These are phyloP conservation scores for Cryptococcus amylolentus DNA, from an alignment of 1,284 basidiomycete genomes.

Conservation along the genomic window DNA sequence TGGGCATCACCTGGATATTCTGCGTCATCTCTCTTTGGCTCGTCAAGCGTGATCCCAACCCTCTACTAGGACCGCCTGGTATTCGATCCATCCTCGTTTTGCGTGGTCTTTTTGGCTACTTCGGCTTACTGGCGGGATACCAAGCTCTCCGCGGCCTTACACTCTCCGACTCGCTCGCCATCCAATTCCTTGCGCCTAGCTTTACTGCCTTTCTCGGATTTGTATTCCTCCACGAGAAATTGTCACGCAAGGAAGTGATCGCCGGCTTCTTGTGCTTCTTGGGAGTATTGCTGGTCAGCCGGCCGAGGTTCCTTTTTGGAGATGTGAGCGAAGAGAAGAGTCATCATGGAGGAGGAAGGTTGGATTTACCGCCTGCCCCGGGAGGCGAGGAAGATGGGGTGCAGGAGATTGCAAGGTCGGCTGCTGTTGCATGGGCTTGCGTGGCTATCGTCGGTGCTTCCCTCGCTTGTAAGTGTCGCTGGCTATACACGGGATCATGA, in stretches of 20 bases:
- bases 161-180: slow-evolving; percentile 69
- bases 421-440: slow-evolving; percentile 36
- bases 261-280: slow-evolving; percentile 62
- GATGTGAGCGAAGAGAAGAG: slow-evolving; percentile 34
- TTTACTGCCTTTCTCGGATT: slow-evolving; percentile 66
- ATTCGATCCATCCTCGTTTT: slow-evolving; percentile 59
- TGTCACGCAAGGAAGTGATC: slow-evolving; percentile 59
- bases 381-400: slow-evolving; percentile 18
- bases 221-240: slow-evolving; percentile 63
- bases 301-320: slow-evolving; percentile 59
- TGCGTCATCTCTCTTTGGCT: slow-evolving; percentile 54
- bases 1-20: slow-evolving; percentile 53
- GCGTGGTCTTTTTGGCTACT: slow-evolving; percentile 61
- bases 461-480: slow-evolving; percentile 39
- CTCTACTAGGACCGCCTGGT: slow-evolving; percentile 64
- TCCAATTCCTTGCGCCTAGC: slow-evolving; percentile 71
- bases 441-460: slow-evolving; percentile 33
- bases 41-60: slow-evolving; percentile 58
- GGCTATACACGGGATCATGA: not conserved
- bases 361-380: slow-evolving; percentile 12
- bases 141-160: slow-evolving; percentile 66
- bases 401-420: slow-evolving; percentile 6
- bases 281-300: slow-evolving; percentile 63
- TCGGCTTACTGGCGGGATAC: slow-evolving; percentile 53
- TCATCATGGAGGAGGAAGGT: slow-evolving; percentile 16